Percentiles rank a stretch among this genome's conserved stretches.
phyloP scores from a whole-genome alignment of 2,329 filamentous ascomycete species.

The Stenocarpella maydis region DNA sequence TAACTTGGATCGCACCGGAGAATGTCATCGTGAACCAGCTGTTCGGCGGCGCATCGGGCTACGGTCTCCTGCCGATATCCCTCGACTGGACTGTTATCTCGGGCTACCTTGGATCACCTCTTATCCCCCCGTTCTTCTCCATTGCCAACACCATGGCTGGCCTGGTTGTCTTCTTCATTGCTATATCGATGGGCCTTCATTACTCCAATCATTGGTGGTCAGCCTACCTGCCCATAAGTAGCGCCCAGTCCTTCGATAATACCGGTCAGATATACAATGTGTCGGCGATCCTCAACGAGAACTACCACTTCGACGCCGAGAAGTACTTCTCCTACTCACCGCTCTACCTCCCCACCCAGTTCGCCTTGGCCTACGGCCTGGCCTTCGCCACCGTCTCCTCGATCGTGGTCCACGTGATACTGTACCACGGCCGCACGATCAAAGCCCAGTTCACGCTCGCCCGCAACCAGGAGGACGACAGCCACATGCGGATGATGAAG shows the following conservation, averaged over 20 bases:
- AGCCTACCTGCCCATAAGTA: constrained; percentile 69
- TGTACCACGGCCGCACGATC: constrained; percentile 65
- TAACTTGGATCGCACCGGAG: constrained; percentile 57
- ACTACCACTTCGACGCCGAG: constrained; percentile 65
- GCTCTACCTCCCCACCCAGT: constrained; percentile 70
- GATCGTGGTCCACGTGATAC: constrained; percentile 62
- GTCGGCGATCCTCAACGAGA: constrained; percentile 62
- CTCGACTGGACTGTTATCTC: constrained; percentile 53
- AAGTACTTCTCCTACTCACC: constrained; percentile 72
- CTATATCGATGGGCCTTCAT: constrained; percentile 66
- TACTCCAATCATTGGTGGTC: constrained; percentile 64
- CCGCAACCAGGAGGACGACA: constrained; percentile 64
- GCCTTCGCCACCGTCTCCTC: constrained; percentile 73
- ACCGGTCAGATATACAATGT: constrained; percentile 68
- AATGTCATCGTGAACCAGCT: constrained; percentile 55
- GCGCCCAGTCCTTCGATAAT: constrained; percentile 70
- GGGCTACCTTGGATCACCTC: constrained; percentile 58
- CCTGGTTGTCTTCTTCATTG: constrained; percentile 62
- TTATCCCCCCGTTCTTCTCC: constrained; percentile 62
- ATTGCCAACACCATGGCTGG: constrained; percentile 64
- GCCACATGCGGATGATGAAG: constrained; percentile 69
- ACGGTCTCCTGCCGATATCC: constrained; percentile 49
- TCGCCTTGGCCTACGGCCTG: constrained; percentile 66
- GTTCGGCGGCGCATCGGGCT: constrained; percentile 53
- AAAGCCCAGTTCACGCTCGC: constrained; percentile 63